phyloP scores from a whole-genome alignment of 2,329 filamentous ascomycete genomes.

The Cercospora zeae-maydis region DNA sequence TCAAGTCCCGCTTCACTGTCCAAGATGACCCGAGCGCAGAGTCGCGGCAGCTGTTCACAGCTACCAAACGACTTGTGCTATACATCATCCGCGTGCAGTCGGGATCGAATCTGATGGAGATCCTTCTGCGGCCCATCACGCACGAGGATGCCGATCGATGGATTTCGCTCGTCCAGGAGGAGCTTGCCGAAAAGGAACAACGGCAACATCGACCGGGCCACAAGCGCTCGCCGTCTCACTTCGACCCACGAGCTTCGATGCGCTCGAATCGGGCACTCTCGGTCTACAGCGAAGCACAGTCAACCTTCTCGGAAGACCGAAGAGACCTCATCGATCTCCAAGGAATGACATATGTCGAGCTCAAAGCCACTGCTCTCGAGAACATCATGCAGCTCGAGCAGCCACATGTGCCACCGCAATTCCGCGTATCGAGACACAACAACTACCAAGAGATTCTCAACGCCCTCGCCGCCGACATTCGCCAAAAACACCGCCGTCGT shows the following conservation, averaged over 20 bases:
- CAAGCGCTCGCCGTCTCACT: conserved; percentile 28
- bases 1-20: conserved; percentile 36
- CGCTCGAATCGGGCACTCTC: conserved; percentile 32
- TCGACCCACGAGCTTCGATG: conserved; percentile 34
- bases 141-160: conserved; percentile 87
- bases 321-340: conserved; percentile 74
- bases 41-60: conserved; percentile 90
- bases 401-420: conserved; percentile 47
- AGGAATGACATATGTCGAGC: conserved; percentile 80
- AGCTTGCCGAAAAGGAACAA: conserved; percentile 55
- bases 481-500: conserved; percentile 89
- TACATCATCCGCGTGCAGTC: conserved; percentile 98
- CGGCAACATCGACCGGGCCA: conserved; percentile 33
- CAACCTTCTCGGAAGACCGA: conserved; percentile 34
- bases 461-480: conserved; percentile 91
- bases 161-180: conserved; percentile 75
- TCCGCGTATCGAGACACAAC: conserved; percentile 81
- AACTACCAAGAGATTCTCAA: conserved; percentile 98
- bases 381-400: conserved; percentile 89
- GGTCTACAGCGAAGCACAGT: conserved; percentile 43
- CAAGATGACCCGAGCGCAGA: conserved; percentile 79
- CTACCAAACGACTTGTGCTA: conserved; percentile 92
- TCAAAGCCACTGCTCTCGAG: conserved; percentile 89
- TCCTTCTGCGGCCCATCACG: conserved; percentile 83
- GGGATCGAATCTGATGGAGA: conserved; percentile 87